These are phyloP conservation scores for Sextonia rubra DNA, from an alignment of 164 flowering plant species.

Conservation along the genomic window DNA sequence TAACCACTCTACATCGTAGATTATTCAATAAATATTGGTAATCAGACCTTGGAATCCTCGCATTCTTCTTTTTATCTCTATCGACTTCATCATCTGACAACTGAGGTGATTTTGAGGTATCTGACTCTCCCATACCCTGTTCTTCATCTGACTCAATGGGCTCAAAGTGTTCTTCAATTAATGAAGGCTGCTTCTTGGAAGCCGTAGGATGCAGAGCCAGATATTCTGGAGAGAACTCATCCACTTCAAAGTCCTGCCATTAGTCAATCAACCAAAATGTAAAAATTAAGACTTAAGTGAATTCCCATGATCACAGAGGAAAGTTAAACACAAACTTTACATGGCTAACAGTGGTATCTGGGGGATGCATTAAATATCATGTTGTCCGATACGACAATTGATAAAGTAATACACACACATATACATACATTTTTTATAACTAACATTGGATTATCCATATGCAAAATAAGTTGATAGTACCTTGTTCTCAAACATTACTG, in stretches of 20 bases:
- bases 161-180: slow-evolving; percentile 85
- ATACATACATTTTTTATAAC: too few relatives aligned
- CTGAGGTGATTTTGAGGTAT: slow-evolving; percentile 32
- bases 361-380: background rate
- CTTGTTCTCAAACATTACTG: slow-evolving; percentile 56
- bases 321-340: background rate
- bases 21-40: too few relatives aligned
- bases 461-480: slow-evolving; percentile 25
- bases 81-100: slow-evolving; percentile 50
- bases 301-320: background rate
- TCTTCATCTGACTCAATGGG: slow-evolving; percentile 52
- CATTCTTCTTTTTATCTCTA: slow-evolving; percentile 25
- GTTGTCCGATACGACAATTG: background rate
- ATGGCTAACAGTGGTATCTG: background rate
- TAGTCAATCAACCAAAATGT: background rate
- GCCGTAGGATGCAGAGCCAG: slow-evolving; percentile 59
- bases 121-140: slow-evolving; percentile 45
- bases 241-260: slow-evolving; percentile 70
- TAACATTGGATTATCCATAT: background rate
- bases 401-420: background rate
- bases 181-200: slow-evolving; percentile 50
- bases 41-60: slow-evolving; percentile 54
- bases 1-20: too few relatives aligned
- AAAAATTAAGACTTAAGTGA: too few relatives aligned
- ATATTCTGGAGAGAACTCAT: slow-evolving; percentile 64